phyloP scores from a whole-genome alignment of 495 filamentous ascomycete genomes.

The Hamigera avellanea region DNA sequence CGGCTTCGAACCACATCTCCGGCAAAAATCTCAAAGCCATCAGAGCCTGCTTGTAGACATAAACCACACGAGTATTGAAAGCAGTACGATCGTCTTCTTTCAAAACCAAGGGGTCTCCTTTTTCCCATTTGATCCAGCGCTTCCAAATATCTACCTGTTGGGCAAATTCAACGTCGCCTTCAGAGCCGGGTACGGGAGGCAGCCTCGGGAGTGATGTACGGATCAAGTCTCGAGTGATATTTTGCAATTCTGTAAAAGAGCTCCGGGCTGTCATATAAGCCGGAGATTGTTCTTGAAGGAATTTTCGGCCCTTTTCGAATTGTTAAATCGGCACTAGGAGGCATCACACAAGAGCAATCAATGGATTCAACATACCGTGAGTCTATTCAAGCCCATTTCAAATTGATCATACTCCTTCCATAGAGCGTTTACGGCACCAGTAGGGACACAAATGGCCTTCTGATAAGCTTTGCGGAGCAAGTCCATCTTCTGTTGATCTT shows the following conservation, averaged over 20 bases:
- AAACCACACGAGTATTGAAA: slow-evolving; percentile 67
- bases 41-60: slow-evolving; percentile 85
- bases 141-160: slow-evolving; percentile 89
- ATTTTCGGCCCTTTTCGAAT: slow-evolving; percentile 64
- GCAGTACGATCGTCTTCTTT: slow-evolving; percentile 61
- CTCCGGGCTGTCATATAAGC: slow-evolving; percentile 89
- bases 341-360: neutral
- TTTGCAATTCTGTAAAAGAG: slow-evolving; percentile 70
- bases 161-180: slow-evolving; percentile 74
- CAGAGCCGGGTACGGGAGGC: slow-evolving; percentile 74
- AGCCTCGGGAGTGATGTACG: slow-evolving; percentile 69
- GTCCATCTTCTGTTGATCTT: slow-evolving; percentile 97
- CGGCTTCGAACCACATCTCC: slow-evolving; percentile 89
- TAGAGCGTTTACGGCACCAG: slow-evolving; percentile 60
- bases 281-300: slow-evolving; percentile 81
- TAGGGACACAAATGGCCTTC: slow-evolving; percentile 74
- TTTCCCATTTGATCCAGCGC: slow-evolving; percentile 89
- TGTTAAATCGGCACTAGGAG: slow-evolving; percentile 11
- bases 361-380: slow-evolving; percentile 41
- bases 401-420: slow-evolving; percentile 98
- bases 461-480: slow-evolving; percentile 82
- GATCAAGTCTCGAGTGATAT: slow-evolving; percentile 66
- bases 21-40: slow-evolving; percentile 93
- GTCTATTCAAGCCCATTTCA: slow-evolving; percentile 84
- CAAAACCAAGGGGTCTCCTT: slow-evolving; percentile 76